Evolutionary conservation across 768 basidiomycete species (phyloP).

Genomic region (Leccinum boreale): DNA sequence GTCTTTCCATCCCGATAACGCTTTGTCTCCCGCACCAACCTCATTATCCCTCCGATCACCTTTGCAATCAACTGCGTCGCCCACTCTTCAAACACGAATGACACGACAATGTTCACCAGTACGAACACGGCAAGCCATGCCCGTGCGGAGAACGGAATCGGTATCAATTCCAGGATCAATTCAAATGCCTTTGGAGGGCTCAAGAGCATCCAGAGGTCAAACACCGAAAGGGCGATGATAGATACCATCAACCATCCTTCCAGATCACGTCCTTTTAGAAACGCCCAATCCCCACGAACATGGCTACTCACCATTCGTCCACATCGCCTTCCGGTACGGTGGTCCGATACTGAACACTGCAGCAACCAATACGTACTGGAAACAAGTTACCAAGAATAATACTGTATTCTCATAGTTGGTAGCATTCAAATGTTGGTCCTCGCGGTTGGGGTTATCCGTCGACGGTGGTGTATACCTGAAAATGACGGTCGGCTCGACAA

Average conservation of each 20-base stretch:
- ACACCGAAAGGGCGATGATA: conserved; percentile 59
- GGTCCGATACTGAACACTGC: conserved; percentile 98
- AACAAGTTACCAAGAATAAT: conserved; percentile 91
- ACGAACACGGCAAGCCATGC: conserved; percentile 66
- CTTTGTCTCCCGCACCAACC: conserved; percentile 40
- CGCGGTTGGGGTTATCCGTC: conserved; percentile 40
- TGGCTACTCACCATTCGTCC: conserved; percentile 76
- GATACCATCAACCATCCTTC: conserved; percentile 81
- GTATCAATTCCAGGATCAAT: conserved; percentile 71
- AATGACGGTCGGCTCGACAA: neutral
- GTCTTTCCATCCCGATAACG: conserved; percentile 63
- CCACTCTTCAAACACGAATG: conserved; percentile 78
- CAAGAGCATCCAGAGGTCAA: conserved; percentile 79
- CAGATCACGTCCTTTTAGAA: neutral
- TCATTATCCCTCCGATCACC: conserved; percentile 46
- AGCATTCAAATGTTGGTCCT: conserved; percentile 72
- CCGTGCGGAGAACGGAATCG: conserved; percentile 66
- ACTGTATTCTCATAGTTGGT: conserved; percentile 90
- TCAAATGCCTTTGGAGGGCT: conserved; percentile 59
- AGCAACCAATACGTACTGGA: conserved; percentile 97
- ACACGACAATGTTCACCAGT: conserved; percentile 64
- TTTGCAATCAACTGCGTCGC: conserved; percentile 54
- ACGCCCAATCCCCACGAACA: neutral
- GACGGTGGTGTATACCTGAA: conserved; percentile 78
- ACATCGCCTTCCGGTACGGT: conserved; percentile 92